Evolutionary conservation across 2,329 filamentous ascomycete species (phyloP).

Genomic region (Coleophoma cylindrospora): DNA sequence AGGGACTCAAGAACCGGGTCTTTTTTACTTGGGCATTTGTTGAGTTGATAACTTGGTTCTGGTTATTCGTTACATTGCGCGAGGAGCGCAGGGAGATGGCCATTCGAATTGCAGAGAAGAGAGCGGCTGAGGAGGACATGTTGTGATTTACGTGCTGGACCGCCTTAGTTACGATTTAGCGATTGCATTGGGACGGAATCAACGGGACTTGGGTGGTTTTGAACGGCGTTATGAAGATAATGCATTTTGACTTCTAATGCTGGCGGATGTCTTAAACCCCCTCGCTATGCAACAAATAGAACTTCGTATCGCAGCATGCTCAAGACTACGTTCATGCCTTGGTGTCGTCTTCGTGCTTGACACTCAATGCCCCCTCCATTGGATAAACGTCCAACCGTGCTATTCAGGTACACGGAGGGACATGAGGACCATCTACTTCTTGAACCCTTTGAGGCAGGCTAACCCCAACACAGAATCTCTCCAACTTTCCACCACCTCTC

Average conservation of each 20-base stretch:
- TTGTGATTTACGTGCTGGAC: slow-evolving; percentile 9
- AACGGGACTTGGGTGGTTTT: not conserved
- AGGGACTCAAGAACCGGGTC: slow-evolving; percentile 75
- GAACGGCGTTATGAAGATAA: not conserved
- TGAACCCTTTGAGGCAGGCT: slow-evolving; percentile 11
- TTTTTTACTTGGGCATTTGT: slow-evolving; percentile 82
- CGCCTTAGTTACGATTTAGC: not conserved
- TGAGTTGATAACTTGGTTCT: slow-evolving; percentile 83
- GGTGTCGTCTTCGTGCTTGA: too few relatives aligned
- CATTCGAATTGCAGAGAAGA: slow-evolving; percentile 22
- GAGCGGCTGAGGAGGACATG: slow-evolving; percentile 29
- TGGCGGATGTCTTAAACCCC: too few relatives aligned
- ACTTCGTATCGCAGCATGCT: too few relatives aligned
- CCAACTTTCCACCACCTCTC: slow-evolving; percentile 26
- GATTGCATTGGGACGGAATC: not conserved
- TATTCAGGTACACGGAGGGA: too few relatives aligned
- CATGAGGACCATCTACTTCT: too few relatives aligned
- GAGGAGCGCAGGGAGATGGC: slow-evolving; percentile 50
- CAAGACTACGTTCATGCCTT: too few relatives aligned
- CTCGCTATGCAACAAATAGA: not conserved
- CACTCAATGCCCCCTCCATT: too few relatives aligned
- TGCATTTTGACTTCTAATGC: not conserved
- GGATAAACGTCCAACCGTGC: too few relatives aligned
- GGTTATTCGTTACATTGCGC: slow-evolving; percentile 67
- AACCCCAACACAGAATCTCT: slow-evolving; percentile 24